A percentile compares a stretch with the other conserved stretches of the same genome.
phyloP scores from a whole-genome alignment of 352 stramenopile species.

The Phytophthora crassamura region DNA sequence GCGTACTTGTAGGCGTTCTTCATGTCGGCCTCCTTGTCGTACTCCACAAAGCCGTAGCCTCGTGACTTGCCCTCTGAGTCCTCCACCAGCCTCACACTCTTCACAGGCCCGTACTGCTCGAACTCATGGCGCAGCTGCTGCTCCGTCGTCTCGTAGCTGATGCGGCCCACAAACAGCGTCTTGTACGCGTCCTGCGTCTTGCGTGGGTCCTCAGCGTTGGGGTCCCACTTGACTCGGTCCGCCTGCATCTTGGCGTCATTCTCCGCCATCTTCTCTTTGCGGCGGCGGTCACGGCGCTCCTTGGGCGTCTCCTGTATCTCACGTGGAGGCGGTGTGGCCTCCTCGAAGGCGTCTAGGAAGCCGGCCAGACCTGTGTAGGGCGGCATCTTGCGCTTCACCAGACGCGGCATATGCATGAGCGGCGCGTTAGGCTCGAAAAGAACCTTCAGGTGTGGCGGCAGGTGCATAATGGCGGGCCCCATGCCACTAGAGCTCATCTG shows the following conservation, averaged over 20 bases:
- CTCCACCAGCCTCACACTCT: conserved; percentile 89
- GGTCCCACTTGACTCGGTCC: conserved; percentile 74
- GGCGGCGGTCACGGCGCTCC: conserved; percentile 69
- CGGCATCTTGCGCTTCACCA: conserved; percentile 89
- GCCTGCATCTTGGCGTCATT: conserved; percentile 76
- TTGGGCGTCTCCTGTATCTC: conserved; percentile 80
- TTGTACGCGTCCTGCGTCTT: conserved; percentile 96
- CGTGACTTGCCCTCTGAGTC: conserved; percentile 91
- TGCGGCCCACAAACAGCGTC: conserved; percentile 97
- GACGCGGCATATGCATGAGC: conserved; percentile 71
- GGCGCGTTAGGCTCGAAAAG: conserved; percentile 85
- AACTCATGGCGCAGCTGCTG: conserved; percentile 97
- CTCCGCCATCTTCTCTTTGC: conserved; percentile 60
- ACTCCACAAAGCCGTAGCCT: conserved; percentile 99
- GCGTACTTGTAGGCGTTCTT: conserved; percentile 95
- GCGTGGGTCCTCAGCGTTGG: conserved; percentile 58
- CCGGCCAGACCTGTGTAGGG: conserved; percentile 67
- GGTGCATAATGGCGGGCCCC: conserved; percentile 82
- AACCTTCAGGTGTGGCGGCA: conserved; percentile 80
- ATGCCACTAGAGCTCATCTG: conserved; percentile 91
- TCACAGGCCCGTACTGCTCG: conserved; percentile 93
- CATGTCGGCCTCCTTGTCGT: conserved; percentile 97
- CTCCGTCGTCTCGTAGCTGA: conserved; percentile 98
- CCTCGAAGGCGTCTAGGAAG: conserved; percentile 67
- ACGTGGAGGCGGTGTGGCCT: conserved; percentile 56